Evolutionary conservation across 345 rosid genomes (phyloP), one percentile per base, ranked within the genome.

Genomic region (Carallia pectinifolia): DNA sequence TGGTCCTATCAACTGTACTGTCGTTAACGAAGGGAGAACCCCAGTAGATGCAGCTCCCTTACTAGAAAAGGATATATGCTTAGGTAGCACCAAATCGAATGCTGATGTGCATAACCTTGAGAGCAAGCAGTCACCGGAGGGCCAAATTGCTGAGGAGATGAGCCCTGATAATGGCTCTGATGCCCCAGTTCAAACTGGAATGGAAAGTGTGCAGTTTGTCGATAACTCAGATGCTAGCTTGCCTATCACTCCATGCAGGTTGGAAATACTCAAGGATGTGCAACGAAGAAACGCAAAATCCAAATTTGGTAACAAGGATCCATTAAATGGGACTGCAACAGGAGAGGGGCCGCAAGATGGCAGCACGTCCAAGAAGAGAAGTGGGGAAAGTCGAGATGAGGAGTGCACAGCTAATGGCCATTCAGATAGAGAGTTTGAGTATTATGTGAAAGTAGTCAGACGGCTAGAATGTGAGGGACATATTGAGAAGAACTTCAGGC

Each of bases 401-500:
- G 90, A 84, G 19, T 75, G 82, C 36, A 64, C 72, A 48, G 82
- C 71, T 2, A 77, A 81, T 66, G 89, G 82, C 62, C 79, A 67
- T 67, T 81, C 90, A 50, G 86, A 85, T 65, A 77, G 82, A 71
- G 96, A 87, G 72, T 90, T 95, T 61, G 90, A 87, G 85, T 89
- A 69, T 68, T 88, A 82, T n/a, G 90, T 90, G 80, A 92, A 90
- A 85, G 81, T 81, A 62, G 84, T 92, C 65, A 83, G 97, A 76
- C 80, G 91, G 83, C 71, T 96, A 74, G 96, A 96, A 75, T 68
- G 94, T 47, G 79, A 85, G 71, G 98, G 99, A 36, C 96, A 96
- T 76, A 87, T 96, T 3, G 98, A 90, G 76, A 96, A 81, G 87
- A 90, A 85, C 75, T 96, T 96, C 63, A 78, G 98, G 78, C 93